A percentile compares a stretch with the other conserved stretches of the same genome.
Conservation (phyloP, 2,329 filamentous ascomycete species). For the Penicillium italicum region DNA sequence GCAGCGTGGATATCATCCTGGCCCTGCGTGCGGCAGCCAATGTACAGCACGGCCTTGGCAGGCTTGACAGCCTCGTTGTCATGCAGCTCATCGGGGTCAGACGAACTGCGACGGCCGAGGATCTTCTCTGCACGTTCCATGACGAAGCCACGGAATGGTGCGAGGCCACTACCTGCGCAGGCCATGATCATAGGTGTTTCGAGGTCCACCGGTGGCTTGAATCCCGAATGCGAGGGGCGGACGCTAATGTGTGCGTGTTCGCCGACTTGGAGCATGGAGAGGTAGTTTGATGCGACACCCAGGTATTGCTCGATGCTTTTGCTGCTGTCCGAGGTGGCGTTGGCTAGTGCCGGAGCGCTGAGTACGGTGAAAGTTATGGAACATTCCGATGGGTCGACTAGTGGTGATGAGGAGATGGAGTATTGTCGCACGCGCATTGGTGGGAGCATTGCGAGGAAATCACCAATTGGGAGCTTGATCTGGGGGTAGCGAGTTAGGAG, state of each 20-base stretch:
- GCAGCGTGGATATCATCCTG: conserved; percentile 37
- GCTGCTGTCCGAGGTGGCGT: conserved; percentile 39
- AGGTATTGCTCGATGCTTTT: conserved; percentile 47
- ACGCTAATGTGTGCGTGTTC: conserved; percentile 35
- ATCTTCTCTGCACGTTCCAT: conserved; percentile 55
- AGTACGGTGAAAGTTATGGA: conserved; percentile 68
- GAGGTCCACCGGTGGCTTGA: conserved; percentile 35
- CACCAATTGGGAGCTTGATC: conserved; percentile 59
- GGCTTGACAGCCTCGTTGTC: conserved; percentile 17
- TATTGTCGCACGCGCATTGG: conserved; percentile 77
- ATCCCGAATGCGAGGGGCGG: conserved; percentile 35
- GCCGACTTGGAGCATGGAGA: conserved; percentile 45
- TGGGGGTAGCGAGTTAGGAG: conserved; percentile 62
- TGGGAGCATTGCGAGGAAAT: conserved; percentile 68
- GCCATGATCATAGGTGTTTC: conserved; percentile 41
- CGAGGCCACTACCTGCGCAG: conserved; percentile 51
- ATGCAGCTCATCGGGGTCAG: conserved; percentile 8
- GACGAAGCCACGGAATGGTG: conserved; percentile 61
- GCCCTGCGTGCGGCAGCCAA: conserved; percentile 35
- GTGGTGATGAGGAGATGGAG: conserved; percentile 72
- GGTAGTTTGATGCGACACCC: conserved; percentile 61
- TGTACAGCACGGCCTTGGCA: conserved; percentile 36
- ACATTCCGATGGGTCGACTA: conserved; percentile 54
- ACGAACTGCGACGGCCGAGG: conserved; percentile 23
- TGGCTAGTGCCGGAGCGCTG: conserved; percentile 49